phyloP scores from a whole-genome alignment of 2,329 filamentous ascomycete genomes.

The Remersonia thermophila region DNA sequence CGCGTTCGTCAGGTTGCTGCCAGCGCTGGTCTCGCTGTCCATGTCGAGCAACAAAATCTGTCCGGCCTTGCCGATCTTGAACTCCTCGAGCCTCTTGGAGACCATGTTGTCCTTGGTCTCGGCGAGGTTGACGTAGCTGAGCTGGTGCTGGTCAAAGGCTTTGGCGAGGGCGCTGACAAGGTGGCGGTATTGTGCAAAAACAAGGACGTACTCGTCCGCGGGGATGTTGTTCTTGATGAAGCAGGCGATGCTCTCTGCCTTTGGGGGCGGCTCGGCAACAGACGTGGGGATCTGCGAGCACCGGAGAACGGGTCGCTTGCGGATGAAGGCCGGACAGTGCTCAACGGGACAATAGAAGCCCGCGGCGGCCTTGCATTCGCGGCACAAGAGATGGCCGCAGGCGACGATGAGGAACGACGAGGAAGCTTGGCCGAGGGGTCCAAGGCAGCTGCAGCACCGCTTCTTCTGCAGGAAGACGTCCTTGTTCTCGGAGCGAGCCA shows the following conservation, averaged over 20 bases:
- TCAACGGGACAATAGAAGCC: slow-evolving; percentile 6
- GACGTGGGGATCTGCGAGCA: slow-evolving; percentile 5
- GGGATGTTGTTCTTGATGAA: slow-evolving; percentile 17
- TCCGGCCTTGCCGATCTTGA: slow-evolving; percentile 17
- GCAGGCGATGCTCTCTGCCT: slow-evolving; percentile 13
- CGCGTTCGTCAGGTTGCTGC: slow-evolving; percentile 29
- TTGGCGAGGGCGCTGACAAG: slow-evolving; percentile 20
- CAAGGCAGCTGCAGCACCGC: slow-evolving; percentile 1
- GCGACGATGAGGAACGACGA: slow-evolving; percentile 14
- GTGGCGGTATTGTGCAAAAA: slow-evolving; percentile 26
- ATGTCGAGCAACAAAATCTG: slow-evolving; percentile 27
- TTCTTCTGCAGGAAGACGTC: not conserved
- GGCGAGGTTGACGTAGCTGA: slow-evolving; percentile 5
- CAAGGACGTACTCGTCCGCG: slow-evolving; percentile 19
- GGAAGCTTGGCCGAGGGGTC: not conserved
- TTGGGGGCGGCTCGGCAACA: slow-evolving; percentile 6
- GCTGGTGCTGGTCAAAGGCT: not conserved
- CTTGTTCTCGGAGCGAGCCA: not conserved
- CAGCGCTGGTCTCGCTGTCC: slow-evolving; percentile 27
- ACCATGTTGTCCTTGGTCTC: not conserved
- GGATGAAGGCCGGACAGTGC: slow-evolving; percentile 9
- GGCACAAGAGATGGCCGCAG: slow-evolving; percentile 20
- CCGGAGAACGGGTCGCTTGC: slow-evolving; percentile 12
- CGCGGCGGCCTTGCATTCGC: slow-evolving; percentile 6
- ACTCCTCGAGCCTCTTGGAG: slow-evolving; percentile 14